phyloP scores from a whole-genome alignment of 164 flowering plant species.

The Berberis thunbergii region DNA sequence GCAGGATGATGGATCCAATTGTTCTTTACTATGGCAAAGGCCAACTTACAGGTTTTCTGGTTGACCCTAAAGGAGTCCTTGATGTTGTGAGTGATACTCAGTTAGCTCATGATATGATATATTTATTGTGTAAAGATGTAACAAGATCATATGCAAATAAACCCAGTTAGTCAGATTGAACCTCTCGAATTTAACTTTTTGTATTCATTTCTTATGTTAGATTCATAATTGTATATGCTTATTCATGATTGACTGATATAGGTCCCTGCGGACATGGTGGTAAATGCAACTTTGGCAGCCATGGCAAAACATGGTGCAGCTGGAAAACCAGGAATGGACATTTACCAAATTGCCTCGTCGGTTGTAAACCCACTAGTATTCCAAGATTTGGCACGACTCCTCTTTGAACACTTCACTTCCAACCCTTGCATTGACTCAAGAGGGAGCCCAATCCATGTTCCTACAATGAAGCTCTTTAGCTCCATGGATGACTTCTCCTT shows the following conservation, averaged over 20 bases:
- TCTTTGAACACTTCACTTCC: slow-evolving; percentile 56
- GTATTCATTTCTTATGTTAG: background rate
- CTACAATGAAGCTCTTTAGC: slow-evolving; percentile 55
- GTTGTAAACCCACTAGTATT: slow-evolving; percentile 71
- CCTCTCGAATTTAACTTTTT: background rate
- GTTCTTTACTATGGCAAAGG: slow-evolving; percentile 86
- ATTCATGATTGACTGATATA: slow-evolving; percentile 10
- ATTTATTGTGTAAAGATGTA: background rate
- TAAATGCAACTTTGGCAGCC: slow-evolving; percentile 85
- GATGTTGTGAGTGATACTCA: slow-evolving; percentile 60
- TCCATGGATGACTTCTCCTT: slow-evolving; percentile 73
- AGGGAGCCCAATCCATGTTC: slow-evolving; percentile 58
- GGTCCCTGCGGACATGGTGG: slow-evolving; percentile 98
- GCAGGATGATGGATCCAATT: slow-evolving; percentile 96
- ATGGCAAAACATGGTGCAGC: slow-evolving; percentile 72
- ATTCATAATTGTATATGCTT: background rate
- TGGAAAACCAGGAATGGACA: slow-evolving; percentile 42
- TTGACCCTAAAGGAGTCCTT: slow-evolving; percentile 72
- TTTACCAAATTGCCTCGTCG: slow-evolving; percentile 86
- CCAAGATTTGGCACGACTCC: slow-evolving; percentile 42
- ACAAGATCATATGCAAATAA: background rate
- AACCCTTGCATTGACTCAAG: slow-evolving; percentile 54
- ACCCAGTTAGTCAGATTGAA: background rate
- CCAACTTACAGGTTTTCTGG: slow-evolving; percentile 75
- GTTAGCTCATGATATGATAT: background rate